Conservation (phyloP, 768 basidiomycete genomes). For the Russula brevipes region DNA sequence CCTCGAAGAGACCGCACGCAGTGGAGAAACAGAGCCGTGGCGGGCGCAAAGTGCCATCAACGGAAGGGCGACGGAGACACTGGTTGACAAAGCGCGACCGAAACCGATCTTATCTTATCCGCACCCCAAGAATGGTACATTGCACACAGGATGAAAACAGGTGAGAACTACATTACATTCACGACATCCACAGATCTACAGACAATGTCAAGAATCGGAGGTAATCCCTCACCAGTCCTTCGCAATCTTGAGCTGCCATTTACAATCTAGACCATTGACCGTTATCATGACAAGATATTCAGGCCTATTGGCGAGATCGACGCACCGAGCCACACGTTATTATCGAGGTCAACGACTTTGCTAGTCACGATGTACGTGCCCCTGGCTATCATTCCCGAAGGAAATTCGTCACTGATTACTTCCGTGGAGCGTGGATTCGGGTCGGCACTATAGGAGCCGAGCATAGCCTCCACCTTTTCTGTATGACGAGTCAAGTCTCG, state of each 20-base stretch:
- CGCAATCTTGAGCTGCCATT: constrained; percentile 86
- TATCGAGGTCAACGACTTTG: constrained; percentile 86
- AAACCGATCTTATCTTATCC: constrained; percentile 19
- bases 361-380: constrained; percentile 72
- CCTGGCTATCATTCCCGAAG: constrained; percentile 81
- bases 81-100: not conserved
- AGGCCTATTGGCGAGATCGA: constrained; percentile 9
- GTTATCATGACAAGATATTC: not conserved
- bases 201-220: constrained; percentile 15
- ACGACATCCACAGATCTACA: constrained; percentile 27
- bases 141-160: not conserved
- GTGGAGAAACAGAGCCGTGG: not conserved
- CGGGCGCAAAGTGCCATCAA: constrained; percentile 6
- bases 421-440: constrained; percentile 67
- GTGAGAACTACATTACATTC: constrained; percentile 10
- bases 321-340: constrained; percentile 71
- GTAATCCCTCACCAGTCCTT: constrained; percentile 73
- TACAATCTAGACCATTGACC: constrained; percentile 50
- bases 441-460: constrained; percentile 86
- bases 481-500: constrained; percentile 7
- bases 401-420: constrained; percentile 61
- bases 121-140: not conserved
- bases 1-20: not conserved
- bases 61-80: not conserved
- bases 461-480: constrained; percentile 90